phyloP scores from a whole-genome alignment of 768 basidiomycete genomes.

The Rhizopogon vesiculosus region DNA sequence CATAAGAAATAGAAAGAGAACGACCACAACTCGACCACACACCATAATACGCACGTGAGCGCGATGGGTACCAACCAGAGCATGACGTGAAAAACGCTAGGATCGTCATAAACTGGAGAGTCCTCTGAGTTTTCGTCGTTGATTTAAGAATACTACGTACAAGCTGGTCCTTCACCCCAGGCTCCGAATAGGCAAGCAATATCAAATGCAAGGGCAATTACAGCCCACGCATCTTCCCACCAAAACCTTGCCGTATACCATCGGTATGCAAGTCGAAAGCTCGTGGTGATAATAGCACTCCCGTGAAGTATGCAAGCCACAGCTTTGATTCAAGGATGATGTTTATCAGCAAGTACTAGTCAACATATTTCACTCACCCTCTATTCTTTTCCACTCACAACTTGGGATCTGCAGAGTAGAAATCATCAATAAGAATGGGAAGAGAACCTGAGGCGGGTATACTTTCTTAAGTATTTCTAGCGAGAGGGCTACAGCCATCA shows the following conservation, averaged over 20 bases:
- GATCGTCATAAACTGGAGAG: background rate
- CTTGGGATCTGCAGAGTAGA: background rate
- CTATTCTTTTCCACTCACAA: background rate
- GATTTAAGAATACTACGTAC: constrained; percentile 10
- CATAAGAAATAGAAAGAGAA: background rate
- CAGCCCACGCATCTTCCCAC: constrained; percentile 26
- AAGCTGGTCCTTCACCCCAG: constrained; percentile 6
- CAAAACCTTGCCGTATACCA: constrained; percentile 13
- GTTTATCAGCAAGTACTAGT: too few species aligned
- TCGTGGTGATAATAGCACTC: constrained; percentile 15
- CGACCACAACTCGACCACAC: constrained; percentile 1
- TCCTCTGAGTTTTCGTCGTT: background rate
- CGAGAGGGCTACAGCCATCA: background rate
- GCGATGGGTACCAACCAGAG: constrained; percentile 16
- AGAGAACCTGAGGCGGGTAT: background rate
- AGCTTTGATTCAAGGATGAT: background rate
- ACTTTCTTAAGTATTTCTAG: background rate
- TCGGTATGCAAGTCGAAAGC: constrained; percentile 17
- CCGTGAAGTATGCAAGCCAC: constrained; percentile 7
- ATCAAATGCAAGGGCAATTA: constrained; percentile 17
- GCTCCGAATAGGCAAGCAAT: constrained; percentile 13
- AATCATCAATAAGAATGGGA: background rate
- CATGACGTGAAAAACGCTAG: background rate
- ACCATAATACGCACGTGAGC: constrained; percentile 18
- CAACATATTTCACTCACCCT: background rate